These are phyloP conservation scores for Fusarium sp. DNA, from an alignment of 2,329 filamentous ascomycete genomes.

Conservation along the genomic window DNA sequence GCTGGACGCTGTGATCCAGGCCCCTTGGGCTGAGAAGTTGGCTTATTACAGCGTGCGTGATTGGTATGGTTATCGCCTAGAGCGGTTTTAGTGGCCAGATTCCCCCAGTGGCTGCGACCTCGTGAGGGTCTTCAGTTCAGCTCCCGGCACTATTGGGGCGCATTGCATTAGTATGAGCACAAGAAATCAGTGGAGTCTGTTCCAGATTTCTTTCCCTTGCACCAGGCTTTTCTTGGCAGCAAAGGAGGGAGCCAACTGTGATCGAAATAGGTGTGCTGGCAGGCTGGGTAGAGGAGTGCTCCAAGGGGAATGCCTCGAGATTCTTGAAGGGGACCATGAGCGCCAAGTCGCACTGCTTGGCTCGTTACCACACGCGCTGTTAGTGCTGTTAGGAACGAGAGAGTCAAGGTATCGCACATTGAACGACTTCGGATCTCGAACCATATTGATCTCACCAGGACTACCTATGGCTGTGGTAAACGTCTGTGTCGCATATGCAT, in stretches of 20 bases:
- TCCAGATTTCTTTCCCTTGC: background rate
- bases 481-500: background rate
- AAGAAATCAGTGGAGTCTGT: background rate
- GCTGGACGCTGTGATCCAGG: background rate
- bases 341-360: background rate
- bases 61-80: background rate
- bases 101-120: background rate
- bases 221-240: background rate
- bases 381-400: background rate
- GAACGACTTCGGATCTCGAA: no score
- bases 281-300: background rate
- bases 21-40: background rate
- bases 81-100: background rate
- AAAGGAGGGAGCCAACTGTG: background rate
- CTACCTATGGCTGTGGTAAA: background rate
- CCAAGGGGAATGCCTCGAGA: background rate
- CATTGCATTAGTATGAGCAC: background rate
- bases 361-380: background rate
- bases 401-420: no score
- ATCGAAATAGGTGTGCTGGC: no score
- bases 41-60: background rate
- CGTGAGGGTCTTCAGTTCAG: background rate
- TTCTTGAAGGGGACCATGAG: background rate
- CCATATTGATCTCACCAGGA: no score
- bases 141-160: background rate